Evolutionary conservation across 768 basidiomycete species (phyloP).

Genomic region (Obba rivulosa): DNA sequence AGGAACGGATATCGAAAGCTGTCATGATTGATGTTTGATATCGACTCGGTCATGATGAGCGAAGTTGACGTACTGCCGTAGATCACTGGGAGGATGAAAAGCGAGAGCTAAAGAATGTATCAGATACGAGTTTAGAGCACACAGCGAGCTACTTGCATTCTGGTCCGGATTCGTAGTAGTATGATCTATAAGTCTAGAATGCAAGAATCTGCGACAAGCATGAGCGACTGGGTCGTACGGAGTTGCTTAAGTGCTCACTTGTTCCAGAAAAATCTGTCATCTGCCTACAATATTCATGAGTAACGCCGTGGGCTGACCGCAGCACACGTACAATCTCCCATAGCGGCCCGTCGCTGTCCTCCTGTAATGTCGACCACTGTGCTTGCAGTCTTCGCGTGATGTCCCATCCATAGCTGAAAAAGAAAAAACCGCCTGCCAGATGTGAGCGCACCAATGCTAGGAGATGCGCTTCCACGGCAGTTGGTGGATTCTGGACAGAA

Average conservation of each 20-base stretch:
- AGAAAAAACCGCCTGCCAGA: constrained; percentile 70
- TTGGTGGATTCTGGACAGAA: constrained; percentile 61
- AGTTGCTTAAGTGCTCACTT: constrained; percentile 37
- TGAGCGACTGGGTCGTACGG: constrained; percentile 3
- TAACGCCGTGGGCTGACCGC: neutral
- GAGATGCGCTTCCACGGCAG: constrained; percentile 85
- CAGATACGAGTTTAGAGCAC: neutral
- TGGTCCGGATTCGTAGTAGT: constrained; percentile 45
- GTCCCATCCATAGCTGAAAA: constrained; percentile 91
- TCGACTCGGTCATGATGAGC: constrained; percentile 1
- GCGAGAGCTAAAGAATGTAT: constrained; percentile 54
- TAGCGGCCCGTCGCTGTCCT: constrained; percentile 48
- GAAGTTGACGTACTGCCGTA: constrained; percentile 76
- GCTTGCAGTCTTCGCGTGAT: constrained; percentile 82
- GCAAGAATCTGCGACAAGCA: constrained; percentile 38
- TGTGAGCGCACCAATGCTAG: constrained; percentile 84
- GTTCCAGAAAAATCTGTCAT: constrained; percentile 99
- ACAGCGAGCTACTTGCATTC: constrained; percentile 47
- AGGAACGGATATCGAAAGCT: constrained; percentile 85
- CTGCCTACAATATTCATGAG: constrained; percentile 47
- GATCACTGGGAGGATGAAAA: constrained; percentile 88
- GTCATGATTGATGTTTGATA: neutral
- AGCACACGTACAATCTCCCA: constrained; percentile 70
- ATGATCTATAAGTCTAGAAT: constrained; percentile 55
- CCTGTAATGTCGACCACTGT: constrained; percentile 59